Conservation (phyloP, 352 stramenopile species). For the Phytophthora kernoviae region DNA sequence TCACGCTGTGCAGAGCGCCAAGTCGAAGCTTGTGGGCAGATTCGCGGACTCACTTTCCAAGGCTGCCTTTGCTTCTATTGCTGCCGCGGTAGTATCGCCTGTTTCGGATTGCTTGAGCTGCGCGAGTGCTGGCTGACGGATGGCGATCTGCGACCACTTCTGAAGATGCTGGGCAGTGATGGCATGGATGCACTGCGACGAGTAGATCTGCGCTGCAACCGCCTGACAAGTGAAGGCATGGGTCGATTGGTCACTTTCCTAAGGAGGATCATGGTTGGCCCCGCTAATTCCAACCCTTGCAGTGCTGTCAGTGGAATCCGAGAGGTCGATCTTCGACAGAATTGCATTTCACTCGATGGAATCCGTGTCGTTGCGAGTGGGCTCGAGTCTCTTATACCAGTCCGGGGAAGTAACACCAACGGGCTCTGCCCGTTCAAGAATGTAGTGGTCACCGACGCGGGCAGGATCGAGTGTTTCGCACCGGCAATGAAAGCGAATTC, state of each 20-base stretch:
- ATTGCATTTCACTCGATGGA: slow-evolving; percentile 72
- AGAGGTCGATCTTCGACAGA: slow-evolving; percentile 71
- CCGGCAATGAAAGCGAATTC: slow-evolving; percentile 3
- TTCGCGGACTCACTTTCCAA: slow-evolving; percentile 37
- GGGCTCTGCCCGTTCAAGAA: slow-evolving; percentile 20
- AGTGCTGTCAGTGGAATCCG: slow-evolving; percentile 12
- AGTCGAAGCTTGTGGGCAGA: slow-evolving; percentile 45
- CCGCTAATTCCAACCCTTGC: background rate
- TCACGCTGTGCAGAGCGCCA: slow-evolving; percentile 43
- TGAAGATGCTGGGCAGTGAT: slow-evolving; percentile 44
- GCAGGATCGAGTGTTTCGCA: slow-evolving; percentile 61
- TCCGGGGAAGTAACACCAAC: slow-evolving; percentile 6
- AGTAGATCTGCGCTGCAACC: slow-evolving; percentile 67
- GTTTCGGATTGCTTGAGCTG: slow-evolving; percentile 36
- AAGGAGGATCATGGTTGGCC: slow-evolving; percentile 14
- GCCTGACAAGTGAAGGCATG: slow-evolving; percentile 59
- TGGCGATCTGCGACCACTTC: slow-evolving; percentile 47
- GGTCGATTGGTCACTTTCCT: slow-evolving; percentile 37
- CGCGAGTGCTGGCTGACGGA: slow-evolving; percentile 60
- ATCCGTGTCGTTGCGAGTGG: slow-evolving; percentile 55
- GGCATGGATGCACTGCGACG: slow-evolving; percentile 16
- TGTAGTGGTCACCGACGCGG: slow-evolving; percentile 51
- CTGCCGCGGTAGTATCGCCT: slow-evolving; percentile 7
- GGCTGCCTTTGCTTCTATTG: slow-evolving; percentile 6
- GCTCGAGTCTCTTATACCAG: slow-evolving; percentile 43